phyloP scores from a whole-genome alignment of 257 asterid genomes.

The Ballota nigra region DNA sequence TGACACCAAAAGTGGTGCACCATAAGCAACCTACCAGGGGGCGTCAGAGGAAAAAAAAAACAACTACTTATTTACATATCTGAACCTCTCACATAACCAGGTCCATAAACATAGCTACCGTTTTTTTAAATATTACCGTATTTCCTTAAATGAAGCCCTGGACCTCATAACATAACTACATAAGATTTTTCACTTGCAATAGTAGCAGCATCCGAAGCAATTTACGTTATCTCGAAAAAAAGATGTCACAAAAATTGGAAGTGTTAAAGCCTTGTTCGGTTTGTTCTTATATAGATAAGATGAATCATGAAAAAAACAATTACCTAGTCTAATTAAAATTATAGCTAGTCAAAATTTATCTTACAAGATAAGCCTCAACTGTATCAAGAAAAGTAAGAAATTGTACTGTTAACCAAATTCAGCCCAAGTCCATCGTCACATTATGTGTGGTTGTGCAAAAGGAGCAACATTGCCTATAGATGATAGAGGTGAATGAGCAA shows the following conservation, averaged over 20 bases:
- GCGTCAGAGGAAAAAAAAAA: too few relatives aligned
- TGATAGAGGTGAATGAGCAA: background rate
- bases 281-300: background rate
- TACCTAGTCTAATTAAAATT: background rate
- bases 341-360: too few relatives aligned
- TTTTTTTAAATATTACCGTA: background rate
- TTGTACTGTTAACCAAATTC: background rate
- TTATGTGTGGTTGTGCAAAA: background rate
- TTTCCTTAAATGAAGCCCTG: background rate
- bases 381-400: background rate
- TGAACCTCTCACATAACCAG: background rate
- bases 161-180: too few relatives aligned
- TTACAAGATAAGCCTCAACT: too few relatives aligned
- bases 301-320: background rate
- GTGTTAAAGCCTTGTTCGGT: background rate
- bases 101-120: background rate
- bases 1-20: background rate
- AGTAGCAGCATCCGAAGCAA: background rate
- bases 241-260: background rate
- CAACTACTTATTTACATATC: background rate
- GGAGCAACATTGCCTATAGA: background rate
- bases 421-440: background rate
- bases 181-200: background rate
- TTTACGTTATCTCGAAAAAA: background rate
- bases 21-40: background rate